Conservation (phyloP, 2,329 filamentous ascomycete genomes). For the Escovopsis sp. region DNA sequence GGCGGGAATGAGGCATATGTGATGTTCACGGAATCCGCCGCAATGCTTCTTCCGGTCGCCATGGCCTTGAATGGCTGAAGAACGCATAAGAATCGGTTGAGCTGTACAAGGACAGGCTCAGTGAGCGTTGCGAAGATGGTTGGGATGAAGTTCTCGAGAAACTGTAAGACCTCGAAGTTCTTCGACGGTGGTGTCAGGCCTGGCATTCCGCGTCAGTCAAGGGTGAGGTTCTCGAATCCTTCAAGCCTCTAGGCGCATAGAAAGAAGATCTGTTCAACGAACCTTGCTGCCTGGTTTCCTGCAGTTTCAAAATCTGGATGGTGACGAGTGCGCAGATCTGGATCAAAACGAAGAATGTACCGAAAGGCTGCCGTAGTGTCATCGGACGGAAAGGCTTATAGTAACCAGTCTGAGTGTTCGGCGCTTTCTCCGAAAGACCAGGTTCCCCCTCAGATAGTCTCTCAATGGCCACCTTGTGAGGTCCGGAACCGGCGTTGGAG, state of each 20-base stretch:
- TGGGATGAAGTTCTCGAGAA: constrained; percentile 35
- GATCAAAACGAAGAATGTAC: constrained; percentile 5
- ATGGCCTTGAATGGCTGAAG: constrained; percentile 40
- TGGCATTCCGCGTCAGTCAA: neutral
- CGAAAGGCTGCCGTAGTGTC: constrained; percentile 8
- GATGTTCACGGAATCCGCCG: constrained; percentile 24
- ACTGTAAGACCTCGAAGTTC: constrained; percentile 20
- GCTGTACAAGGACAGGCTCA: constrained; percentile 40
- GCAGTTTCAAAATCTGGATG: constrained; percentile 12
- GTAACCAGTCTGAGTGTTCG: constrained; percentile 5
- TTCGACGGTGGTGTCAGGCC: constrained; percentile 11
- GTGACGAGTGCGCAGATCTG: constrained; percentile 7
- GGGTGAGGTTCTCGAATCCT: too few species aligned
- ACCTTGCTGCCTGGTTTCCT: constrained; percentile 11
- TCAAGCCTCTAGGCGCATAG: too few species aligned
- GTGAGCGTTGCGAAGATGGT: constrained; percentile 38
- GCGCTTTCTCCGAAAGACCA: neutral
- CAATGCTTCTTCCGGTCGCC: constrained; percentile 18
- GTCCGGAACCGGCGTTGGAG: neutral
- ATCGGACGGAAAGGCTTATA: constrained; percentile 14
- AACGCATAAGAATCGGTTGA: constrained; percentile 38
- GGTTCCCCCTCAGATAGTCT: neutral
- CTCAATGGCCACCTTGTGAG: neutral
- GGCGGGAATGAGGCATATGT: constrained; percentile 41
- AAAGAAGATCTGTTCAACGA: neutral